A percentile compares a stretch with the other conserved stretches of the same genome.
phyloP scores from a whole-genome alignment of 2,329 filamentous ascomycete genomes.

The Nigrospora oryzae region DNA sequence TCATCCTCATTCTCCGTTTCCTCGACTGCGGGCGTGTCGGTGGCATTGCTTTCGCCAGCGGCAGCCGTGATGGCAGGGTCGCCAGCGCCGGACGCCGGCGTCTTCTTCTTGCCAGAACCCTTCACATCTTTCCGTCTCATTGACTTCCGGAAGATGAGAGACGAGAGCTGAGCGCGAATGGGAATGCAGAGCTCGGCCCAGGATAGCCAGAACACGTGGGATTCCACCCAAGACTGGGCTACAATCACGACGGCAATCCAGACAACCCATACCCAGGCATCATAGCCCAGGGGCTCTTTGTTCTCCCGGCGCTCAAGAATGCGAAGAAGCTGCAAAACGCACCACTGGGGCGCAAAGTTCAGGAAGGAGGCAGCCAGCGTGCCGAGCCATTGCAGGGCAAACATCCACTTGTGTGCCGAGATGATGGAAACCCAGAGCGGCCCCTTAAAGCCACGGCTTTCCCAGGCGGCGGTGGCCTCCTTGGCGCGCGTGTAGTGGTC shows the following conservation, averaged over 20 bases:
- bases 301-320: slow-evolving; percentile 48
- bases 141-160: slow-evolving; percentile 68
- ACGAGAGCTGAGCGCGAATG: slow-evolving; percentile 60
- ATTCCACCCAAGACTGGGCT: slow-evolving; percentile 51
- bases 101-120: slow-evolving; percentile 42
- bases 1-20: slow-evolving; percentile 33
- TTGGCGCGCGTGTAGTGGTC: slow-evolving; percentile 44
- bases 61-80: slow-evolving; percentile 16
- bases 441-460: slow-evolving; percentile 31
- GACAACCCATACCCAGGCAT: slow-evolving; percentile 61
- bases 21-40: slow-evolving; percentile 20
- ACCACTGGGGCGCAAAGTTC: slow-evolving; percentile 64
- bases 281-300: slow-evolving; percentile 34
- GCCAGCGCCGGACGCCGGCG: slow-evolving; percentile 20
- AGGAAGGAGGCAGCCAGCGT: slow-evolving; percentile 45
- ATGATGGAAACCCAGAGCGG: slow-evolving; percentile 55
- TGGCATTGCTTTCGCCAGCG: slow-evolving; percentile 17
- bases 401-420: slow-evolving; percentile 43
- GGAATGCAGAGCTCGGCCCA: slow-evolving; percentile 56
- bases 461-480: slow-evolving; percentile 43
- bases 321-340: slow-evolving; percentile 56
- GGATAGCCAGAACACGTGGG: slow-evolving; percentile 59
- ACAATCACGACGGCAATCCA: slow-evolving; percentile 54
- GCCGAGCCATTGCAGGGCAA: slow-evolving; percentile 51
- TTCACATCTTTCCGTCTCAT: slow-evolving; percentile 73